phyloP scores from a whole-genome alignment of 306 rosid species.

The Fagus sylvatica region DNA sequence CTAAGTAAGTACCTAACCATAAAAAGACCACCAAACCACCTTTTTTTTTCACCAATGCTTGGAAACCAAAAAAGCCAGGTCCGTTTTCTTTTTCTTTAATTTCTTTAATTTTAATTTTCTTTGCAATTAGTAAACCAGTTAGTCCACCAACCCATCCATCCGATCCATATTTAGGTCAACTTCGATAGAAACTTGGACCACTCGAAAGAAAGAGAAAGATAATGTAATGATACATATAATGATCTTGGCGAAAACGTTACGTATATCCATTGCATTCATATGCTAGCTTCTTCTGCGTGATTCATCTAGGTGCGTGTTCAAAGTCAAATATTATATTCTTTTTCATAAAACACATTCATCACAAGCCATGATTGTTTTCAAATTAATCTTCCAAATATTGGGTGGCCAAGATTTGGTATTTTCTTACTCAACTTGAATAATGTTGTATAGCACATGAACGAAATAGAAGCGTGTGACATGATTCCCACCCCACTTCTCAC shows the following conservation, averaged over 20 bases:
- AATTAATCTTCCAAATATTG: slow-evolving; percentile 1
- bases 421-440: neutral
- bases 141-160: slow-evolving; percentile 50
- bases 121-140: slow-evolving; percentile 28
- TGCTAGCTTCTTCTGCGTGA: neutral
- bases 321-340: slow-evolving; percentile 15
- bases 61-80: slow-evolving; percentile 33
- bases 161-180: slow-evolving; percentile 21
- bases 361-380: neutral
- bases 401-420: slow-evolving; percentile 15
- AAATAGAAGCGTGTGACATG: slow-evolving; percentile 2
- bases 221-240: neutral
- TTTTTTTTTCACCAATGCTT: slow-evolving; percentile 32
- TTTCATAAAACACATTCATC: slow-evolving; percentile 24
- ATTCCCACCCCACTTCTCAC: slow-evolving; percentile 7
- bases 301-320: slow-evolving; percentile 2
- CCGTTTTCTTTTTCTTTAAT: slow-evolving; percentile 1
- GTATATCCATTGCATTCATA: neutral
- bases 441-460: neutral
- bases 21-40: slow-evolving; percentile 43
- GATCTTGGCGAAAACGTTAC: neutral
- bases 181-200: slow-evolving; percentile 1
- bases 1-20: slow-evolving; percentile 46
- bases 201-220: neutral
- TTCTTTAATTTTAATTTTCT: neutral